These are phyloP conservation scores for Quercus lobata DNA, from an alignment of 331 rosid species.

Conservation along the genomic window DNA sequence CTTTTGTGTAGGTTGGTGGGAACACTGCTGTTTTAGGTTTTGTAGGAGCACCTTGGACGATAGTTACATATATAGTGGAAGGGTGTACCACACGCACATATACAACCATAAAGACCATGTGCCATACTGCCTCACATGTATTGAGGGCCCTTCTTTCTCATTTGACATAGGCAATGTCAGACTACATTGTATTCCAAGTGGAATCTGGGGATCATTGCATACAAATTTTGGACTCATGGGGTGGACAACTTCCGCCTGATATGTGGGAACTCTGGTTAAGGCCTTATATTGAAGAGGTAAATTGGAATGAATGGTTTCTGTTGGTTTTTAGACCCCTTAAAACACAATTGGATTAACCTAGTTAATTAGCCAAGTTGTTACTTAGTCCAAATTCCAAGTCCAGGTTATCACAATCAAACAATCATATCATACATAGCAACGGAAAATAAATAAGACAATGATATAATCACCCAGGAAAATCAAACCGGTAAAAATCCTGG, in stretches of 20 bases:
- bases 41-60: slow-evolving; percentile 99
- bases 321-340: too few species aligned
- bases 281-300: slow-evolving; percentile 87
- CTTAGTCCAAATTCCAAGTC: too few species aligned
- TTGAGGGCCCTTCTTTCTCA: slow-evolving; percentile 84
- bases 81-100: slow-evolving; percentile 88
- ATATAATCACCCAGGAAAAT: too few species aligned
- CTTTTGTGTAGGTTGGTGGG: slow-evolving; percentile 61
- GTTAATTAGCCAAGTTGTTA: too few species aligned
- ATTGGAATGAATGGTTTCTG: not conserved
- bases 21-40: slow-evolving; percentile 93
- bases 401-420: too few species aligned
- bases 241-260: slow-evolving; percentile 87
- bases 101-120: slow-evolving; percentile 89
- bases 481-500: too few species aligned
- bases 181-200: slow-evolving; percentile 77
- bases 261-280: slow-evolving; percentile 98
- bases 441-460: too few species aligned
- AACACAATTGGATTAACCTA: too few species aligned
- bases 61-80: slow-evolving; percentile 94
- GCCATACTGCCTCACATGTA: slow-evolving; percentile 83
- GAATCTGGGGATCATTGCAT: slow-evolving; percentile 90
- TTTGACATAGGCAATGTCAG: slow-evolving; percentile 76
- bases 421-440: too few species aligned
- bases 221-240: slow-evolving; percentile 97